These are phyloP conservation scores for Pouteria glomerata DNA, from an alignment of 148 eudicot species.

Conservation along the genomic window DNA sequence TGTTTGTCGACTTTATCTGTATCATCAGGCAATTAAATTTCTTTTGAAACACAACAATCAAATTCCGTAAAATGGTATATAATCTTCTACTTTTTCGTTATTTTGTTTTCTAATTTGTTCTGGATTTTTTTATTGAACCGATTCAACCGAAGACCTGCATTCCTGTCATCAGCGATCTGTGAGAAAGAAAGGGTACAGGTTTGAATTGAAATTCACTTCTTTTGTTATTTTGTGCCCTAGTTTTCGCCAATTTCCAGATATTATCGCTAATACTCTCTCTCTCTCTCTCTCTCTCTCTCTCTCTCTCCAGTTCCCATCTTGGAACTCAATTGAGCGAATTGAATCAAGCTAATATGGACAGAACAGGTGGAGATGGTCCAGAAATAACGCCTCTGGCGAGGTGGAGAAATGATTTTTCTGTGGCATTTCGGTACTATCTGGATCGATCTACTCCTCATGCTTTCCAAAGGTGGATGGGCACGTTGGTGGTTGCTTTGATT, in stretches of 20 bases:
- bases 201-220: not conserved
- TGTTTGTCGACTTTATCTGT: too few species aligned
- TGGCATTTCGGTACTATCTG: conserved; percentile 48
- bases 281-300: too few species aligned
- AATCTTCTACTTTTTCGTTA: not conserved
- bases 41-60: too few species aligned
- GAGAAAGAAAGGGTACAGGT: not conserved
- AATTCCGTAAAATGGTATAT: too few species aligned
- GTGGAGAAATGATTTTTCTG: conserved; percentile 40
- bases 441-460: conserved; percentile 63
- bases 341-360: conserved; percentile 14
- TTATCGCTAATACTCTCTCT: not conserved
- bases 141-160: not conserved
- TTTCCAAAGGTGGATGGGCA: conserved; percentile 62
- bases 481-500: conserved; percentile 35
- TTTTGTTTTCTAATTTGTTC: not conserved
- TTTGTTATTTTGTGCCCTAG: not conserved
- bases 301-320: too few species aligned
- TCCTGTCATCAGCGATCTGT: not conserved
- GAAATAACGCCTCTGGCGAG: conserved; percentile 28
- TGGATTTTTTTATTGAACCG: not conserved
- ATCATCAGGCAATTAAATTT: too few species aligned
- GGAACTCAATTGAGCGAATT: not conserved
- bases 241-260: not conserved
- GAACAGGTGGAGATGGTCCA: conserved; percentile 29